These are phyloP conservation scores for Ceratocystiopsis sp. DNA, from an alignment of 2,329 filamentous ascomycete genomes.

Conservation along the genomic window DNA sequence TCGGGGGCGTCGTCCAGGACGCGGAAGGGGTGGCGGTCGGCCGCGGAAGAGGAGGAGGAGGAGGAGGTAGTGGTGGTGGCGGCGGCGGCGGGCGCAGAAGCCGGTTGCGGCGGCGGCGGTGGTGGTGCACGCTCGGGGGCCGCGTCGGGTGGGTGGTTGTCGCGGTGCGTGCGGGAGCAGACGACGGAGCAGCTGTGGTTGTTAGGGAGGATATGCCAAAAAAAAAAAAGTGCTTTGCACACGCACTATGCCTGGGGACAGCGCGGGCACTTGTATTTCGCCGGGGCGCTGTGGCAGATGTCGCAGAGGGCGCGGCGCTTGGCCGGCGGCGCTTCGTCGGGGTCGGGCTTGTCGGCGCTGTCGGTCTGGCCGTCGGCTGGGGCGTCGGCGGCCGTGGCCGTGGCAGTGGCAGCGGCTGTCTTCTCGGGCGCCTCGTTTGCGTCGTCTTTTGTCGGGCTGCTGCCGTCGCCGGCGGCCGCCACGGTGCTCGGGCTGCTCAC, in stretches of 20 bases:
- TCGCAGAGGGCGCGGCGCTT: slow-evolving; percentile 26
- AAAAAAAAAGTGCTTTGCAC: slow-evolving; percentile 7
- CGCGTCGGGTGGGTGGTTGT: slow-evolving; percentile 14
- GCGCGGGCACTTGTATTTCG: slow-evolving; percentile 47
- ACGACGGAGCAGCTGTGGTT: slow-evolving; percentile 37
- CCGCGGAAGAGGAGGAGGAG: slow-evolving; percentile 5
- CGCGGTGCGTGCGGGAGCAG: slow-evolving; percentile 25
- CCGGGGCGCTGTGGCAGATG: slow-evolving; percentile 31
- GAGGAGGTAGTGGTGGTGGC: neutral
- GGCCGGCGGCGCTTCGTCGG: slow-evolving; percentile 2
- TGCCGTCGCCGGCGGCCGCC: no score
- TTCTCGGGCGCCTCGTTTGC: no score
- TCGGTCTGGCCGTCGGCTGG: no score
- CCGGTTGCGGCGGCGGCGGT: neutral
- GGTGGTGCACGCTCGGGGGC: slow-evolving; percentile 3
- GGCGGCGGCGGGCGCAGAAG: neutral
- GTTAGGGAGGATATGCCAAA: neutral
- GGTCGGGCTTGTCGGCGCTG: no score
- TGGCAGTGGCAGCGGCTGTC: no score
- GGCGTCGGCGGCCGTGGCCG: no score
- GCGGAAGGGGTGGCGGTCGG: slow-evolving; percentile 27
- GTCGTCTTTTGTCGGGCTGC: no score
- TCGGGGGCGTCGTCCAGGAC: slow-evolving; percentile 33
- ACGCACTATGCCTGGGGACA: slow-evolving; percentile 43
- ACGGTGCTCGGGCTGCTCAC: no score